phyloP scores from a whole-genome alignment of 352 stramenopile species.

The Pythium plurisporium region DNA sequence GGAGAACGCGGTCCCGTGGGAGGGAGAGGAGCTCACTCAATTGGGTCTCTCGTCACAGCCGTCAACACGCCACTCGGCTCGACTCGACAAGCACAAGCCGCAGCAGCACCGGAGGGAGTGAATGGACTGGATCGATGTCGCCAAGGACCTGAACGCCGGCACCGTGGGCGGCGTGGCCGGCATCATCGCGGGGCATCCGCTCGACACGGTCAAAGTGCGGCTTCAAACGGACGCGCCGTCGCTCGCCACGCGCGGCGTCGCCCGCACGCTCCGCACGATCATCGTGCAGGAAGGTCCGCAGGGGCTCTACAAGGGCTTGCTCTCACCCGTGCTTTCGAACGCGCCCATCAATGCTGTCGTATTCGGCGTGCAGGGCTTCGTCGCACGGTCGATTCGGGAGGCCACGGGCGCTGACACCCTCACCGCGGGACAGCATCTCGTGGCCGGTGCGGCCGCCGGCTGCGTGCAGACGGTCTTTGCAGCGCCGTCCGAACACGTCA shows the following conservation, averaged over 20 bases:
- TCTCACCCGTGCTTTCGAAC: conserved; percentile 79
- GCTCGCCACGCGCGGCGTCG: conserved; percentile 28
- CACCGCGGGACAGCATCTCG: conserved; percentile 41
- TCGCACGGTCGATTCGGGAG: conserved; percentile 42
- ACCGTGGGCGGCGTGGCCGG: conserved; percentile 76
- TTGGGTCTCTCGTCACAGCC: background rate
- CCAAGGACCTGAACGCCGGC: conserved; percentile 79
- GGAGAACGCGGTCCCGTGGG: background rate
- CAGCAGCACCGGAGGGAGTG: too few species aligned
- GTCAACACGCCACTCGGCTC: too few species aligned
- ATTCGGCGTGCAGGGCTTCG: conserved; percentile 70
- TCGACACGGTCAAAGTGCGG: conserved; percentile 87
- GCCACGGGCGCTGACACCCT: conserved; percentile 27
- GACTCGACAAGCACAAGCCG: background rate
- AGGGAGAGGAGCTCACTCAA: background rate
- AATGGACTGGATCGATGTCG: conserved; percentile 81
- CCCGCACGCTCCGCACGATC: conserved; percentile 51
- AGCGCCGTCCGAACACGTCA: conserved; percentile 71
- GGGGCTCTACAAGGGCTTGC: conserved; percentile 68
- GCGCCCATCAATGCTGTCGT: conserved; percentile 83
- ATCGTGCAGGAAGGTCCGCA: conserved; percentile 47
- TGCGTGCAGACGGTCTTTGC: conserved; percentile 69
- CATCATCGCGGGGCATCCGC: conserved; percentile 73
- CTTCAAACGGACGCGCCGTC: conserved; percentile 56
- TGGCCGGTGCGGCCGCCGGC: conserved; percentile 54